Evolutionary conservation across 1,284 basidiomycete genomes (phyloP), one percentile per base, ranked within the genome.

Genomic region (Cutaneotrichosporon sp.): DNA sequence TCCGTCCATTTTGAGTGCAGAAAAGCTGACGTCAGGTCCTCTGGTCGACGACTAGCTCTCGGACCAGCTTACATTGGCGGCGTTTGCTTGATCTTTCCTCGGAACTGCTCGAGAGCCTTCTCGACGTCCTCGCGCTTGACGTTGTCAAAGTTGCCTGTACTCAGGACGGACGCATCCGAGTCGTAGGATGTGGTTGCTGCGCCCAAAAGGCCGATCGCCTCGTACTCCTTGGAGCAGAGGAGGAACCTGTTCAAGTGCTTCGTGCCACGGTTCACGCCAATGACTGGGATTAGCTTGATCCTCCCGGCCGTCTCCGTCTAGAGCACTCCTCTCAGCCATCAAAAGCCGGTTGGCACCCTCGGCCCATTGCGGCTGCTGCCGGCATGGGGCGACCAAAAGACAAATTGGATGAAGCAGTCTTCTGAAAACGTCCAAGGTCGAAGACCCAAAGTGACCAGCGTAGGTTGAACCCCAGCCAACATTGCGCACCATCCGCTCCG

Each of bases 1-100:
- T 2, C 96, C 96, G 64, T 98, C 92, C 90, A 98, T 98, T 74
- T 97, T 94, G 39, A 98, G 79, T 0, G 96, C 96, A 12, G 94
- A 98, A 76, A 94, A 99, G 70, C 92, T 97, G 61, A 13, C 2
- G 43, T 52, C 43, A 53, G 54, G 30, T 44, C 2, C 2, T 7
- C 5, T 10, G 4, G 10, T 7, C 0, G 1, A 14, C 9, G 12
- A 23, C 13, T 12, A 13, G n/a, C 4, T 18, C 34, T 4, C 2
- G 21, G 10, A 38, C 22, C 4, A 4, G 76, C 87, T 58, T 64
- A 93, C 92, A 97, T 87, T 4, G 92, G 92, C 9, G 92, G 92
- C 1, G 84, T 82, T 76, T 99, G 96, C 61, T 82, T 79, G 60
- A 97, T 93, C 56, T 88, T 82, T 22, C 96, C 96, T 62, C 84